Percentiles rank a stretch among this genome's conserved stretches.
Evolutionary conservation across 1,139 yeast genomes (phyloP).

Genomic region (Tardiomyces digboiensis): DNA sequence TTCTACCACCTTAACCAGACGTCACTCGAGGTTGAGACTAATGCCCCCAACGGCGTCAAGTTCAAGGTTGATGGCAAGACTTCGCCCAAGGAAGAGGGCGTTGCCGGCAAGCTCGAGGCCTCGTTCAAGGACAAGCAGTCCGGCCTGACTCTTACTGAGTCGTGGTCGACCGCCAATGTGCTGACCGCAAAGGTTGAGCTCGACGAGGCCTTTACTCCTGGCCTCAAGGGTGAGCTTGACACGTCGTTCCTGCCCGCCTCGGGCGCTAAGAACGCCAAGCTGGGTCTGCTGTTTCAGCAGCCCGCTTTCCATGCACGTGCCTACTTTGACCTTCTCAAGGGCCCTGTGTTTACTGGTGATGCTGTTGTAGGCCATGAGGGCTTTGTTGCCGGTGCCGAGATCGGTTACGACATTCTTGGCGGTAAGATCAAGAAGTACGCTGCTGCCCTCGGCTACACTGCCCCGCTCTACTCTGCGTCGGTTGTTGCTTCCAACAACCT

Average conservation of each 20-base stretch:
- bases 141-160: conserved; percentile 92
- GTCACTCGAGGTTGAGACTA: conserved; percentile 80
- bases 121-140: conserved; percentile 90
- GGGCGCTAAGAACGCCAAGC: conserved; percentile 74
- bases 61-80: conserved; percentile 95
- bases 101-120: conserved; percentile 86
- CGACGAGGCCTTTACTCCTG: conserved; percentile 88
- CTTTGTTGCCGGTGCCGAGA: conserved; percentile 94
- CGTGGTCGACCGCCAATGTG: conserved; percentile 94
- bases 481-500: conserved; percentile 86
- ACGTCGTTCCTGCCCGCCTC: conserved; percentile 86
- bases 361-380: conserved; percentile 94
- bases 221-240: conserved; percentile 87
- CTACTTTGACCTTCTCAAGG: conserved; percentile 90
- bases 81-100: conserved; percentile 63
- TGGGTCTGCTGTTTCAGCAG: conserved; percentile 88
- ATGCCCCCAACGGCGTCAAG: conserved; percentile 94
- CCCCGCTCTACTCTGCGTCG: conserved; percentile 81
- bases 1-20: conserved; percentile 90
- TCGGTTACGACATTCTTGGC: conserved; percentile 89
- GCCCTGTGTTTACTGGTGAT: conserved; percentile 94
- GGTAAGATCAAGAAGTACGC: conserved; percentile 94
- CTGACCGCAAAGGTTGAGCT: conserved; percentile 91
- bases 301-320: conserved; percentile 92
- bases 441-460: conserved; percentile 89